Base-by-base conservation (phyloP, 176 grass and related monocot species). In the Secale cereale region DNA sequence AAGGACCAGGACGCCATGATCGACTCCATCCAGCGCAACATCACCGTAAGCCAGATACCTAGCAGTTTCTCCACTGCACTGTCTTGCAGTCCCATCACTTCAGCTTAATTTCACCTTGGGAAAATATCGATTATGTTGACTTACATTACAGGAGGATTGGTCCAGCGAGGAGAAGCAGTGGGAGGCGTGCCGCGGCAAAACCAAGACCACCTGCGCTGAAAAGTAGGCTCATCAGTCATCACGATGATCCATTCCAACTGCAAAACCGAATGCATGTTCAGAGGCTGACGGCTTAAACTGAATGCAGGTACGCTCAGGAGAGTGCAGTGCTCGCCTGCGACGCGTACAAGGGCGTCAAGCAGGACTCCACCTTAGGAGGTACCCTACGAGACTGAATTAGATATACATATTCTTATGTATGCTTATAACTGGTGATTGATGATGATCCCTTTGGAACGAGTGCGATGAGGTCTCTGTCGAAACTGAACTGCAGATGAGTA, bases 1-100 rank as follows among this genome's bases (percentile, higher is more conserved):
- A 65, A 88, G 32, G 87, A 94, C 28, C n/a, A 81, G 17, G n/a
- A 1, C 76, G 77, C 85, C 36, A 98, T 98, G 95, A 74, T 98
- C 39, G 8, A 92, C 16, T 87, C 85, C 72, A 98, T 98, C 79
- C 77, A 93, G 62, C n/a, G 0, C 29, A 98, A 98, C 84, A 93
- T 98, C 50, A 94, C 95, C 23, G 95, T 98, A 41, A 91, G 86
- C 79, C 13, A 40, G 2, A 45, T n/a, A n/a, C 4, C 20, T 4
- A 5, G 5, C 15, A 46, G 1, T 1, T 30, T 6, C 67, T 43
- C 0, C 19, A 36, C 0, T 3, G 37, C 50, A 57, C 78, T 73
- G 20, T 45, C 41, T 46, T 46, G 43, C 32, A 28, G 11, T 41
- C n/a, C 4, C 2, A 7, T 6, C 27, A 13, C 7, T 11, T 33